Percentiles rank a stretch among this genome's conserved stretches.
These are phyloP conservation scores for Botrytis deweyae DNA, from an alignment of 2,329 filamentous ascomycete species.

Conservation along the genomic window DNA sequence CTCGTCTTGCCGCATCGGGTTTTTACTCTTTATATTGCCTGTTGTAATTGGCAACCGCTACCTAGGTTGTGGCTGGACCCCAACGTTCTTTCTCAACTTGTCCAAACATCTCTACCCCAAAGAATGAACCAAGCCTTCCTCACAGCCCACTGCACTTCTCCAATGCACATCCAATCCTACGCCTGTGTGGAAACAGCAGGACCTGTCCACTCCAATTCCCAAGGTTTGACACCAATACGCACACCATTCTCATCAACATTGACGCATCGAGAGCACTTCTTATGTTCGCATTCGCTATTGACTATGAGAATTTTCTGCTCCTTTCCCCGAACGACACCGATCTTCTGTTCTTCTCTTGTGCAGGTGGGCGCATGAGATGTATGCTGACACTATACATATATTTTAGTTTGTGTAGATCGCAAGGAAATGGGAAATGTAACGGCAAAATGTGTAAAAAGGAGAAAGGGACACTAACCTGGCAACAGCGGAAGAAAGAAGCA, in stretches of 20 bases:
- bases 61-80: background rate
- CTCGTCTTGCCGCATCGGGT: background rate
- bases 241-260: slow-evolving; percentile 8
- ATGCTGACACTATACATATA: background rate
- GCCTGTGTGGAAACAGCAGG: background rate
- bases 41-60: background rate
- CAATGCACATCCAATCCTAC: background rate
- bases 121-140: background rate
- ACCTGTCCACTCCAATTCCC: slow-evolving; percentile 2
- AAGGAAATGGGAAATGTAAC: background rate
- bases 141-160: background rate
- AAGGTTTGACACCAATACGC: slow-evolving; percentile 2
- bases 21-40: background rate
- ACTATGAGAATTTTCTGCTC: background rate
- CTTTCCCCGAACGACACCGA: background rate
- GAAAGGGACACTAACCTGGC: background rate
- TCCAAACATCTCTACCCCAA: too few relatives aligned
- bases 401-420: background rate
- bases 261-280: background rate
- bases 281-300: background rate
- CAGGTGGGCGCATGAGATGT: background rate
- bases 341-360: background rate
- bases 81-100: background rate
- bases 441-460: too few relatives aligned
- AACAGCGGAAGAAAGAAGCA: slow-evolving; percentile 10